Conservation (phyloP, 2,329 filamentous ascomycete genomes). For the Alternaria sp. region DNA sequence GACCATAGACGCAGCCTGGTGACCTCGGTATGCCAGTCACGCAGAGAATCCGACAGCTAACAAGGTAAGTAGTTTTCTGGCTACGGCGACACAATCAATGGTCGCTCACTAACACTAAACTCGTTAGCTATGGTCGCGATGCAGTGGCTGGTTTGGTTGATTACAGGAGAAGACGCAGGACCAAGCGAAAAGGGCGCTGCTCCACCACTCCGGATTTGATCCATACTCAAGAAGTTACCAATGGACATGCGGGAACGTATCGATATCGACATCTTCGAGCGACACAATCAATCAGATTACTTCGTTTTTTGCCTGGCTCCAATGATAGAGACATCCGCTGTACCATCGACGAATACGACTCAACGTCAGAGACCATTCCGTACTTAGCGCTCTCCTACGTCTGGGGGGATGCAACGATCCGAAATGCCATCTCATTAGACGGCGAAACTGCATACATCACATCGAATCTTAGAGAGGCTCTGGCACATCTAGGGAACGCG, state of each 20-base stretch:
- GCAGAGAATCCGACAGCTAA: no score
- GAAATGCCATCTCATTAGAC: fast-evolving
- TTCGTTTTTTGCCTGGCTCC: background rate
- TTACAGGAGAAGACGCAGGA: background rate
- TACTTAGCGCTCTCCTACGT: background rate
- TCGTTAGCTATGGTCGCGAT: no score
- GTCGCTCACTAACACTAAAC: no score
- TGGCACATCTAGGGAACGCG: background rate
- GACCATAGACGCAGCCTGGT: no score
- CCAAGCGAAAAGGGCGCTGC: background rate
- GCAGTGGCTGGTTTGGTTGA: no score
- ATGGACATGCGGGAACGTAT: background rate
- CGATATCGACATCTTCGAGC: background rate
- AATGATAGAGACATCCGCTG: background rate
- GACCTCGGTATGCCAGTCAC: no score
- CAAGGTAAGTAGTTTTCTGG: no score
- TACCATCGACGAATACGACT: background rate
- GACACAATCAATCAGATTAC: background rate
- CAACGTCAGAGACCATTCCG: fast-evolving
- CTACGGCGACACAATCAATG: no score
- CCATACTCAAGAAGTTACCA: no score
- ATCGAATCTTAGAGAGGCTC: background rate
- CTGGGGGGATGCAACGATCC: background rate
- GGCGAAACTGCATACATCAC: background rate
- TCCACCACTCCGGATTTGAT: no score